Evolutionary conservation across 2,329 filamentous ascomycete genomes (phyloP).

Genomic region (Nothomitra cinnamomea): DNA sequence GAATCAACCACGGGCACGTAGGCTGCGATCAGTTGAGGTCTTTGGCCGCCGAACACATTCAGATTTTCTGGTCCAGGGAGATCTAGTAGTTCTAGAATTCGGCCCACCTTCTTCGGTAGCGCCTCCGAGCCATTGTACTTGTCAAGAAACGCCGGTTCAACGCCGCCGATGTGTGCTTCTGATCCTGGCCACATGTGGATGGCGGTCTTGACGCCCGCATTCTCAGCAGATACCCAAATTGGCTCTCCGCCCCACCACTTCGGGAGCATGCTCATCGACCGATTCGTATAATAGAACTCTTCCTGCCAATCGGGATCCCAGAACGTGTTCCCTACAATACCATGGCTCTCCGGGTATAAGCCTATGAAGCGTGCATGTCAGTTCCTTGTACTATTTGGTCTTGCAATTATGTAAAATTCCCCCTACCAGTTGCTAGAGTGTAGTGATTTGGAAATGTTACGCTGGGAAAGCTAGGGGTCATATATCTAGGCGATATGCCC

Average conservation of each 20-base stretch:
- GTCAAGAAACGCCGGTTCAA: conserved; percentile 67
- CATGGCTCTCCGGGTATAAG: conserved; percentile 81
- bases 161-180: conserved; percentile 64
- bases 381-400: conserved; percentile 36
- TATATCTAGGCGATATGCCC: conserved; percentile 79
- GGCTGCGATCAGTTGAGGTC: conserved; percentile 81
- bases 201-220: conserved; percentile 57
- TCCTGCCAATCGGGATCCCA: conserved; percentile 66
- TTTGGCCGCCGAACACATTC: conserved; percentile 28
- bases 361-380: conserved; percentile 29
- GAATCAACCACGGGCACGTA: conserved; percentile 88
- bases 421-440: conserved; percentile 7
- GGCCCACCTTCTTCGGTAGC: conserved; percentile 56
- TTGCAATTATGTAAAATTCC: conserved; percentile 63
- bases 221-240: conserved; percentile 84
- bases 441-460: conserved; percentile 61
- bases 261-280: conserved; percentile 54
- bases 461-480: conserved; percentile 87
- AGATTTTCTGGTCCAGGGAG: conserved; percentile 51
- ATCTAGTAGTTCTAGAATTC: conserved; percentile 72
- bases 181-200: conserved; percentile 99
- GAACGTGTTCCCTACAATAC: conserved; percentile 85
- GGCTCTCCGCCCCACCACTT: conserved; percentile 96
- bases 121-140: conserved; percentile 65
- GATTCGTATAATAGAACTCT: conserved; percentile 79